A percentile compares a stretch with the other conserved stretches of the same genome.
These are phyloP conservation scores for Phanerodontia chrysosporium DNA, from an alignment of 768 basidiomycete genomes.

Conservation along the genomic window DNA sequence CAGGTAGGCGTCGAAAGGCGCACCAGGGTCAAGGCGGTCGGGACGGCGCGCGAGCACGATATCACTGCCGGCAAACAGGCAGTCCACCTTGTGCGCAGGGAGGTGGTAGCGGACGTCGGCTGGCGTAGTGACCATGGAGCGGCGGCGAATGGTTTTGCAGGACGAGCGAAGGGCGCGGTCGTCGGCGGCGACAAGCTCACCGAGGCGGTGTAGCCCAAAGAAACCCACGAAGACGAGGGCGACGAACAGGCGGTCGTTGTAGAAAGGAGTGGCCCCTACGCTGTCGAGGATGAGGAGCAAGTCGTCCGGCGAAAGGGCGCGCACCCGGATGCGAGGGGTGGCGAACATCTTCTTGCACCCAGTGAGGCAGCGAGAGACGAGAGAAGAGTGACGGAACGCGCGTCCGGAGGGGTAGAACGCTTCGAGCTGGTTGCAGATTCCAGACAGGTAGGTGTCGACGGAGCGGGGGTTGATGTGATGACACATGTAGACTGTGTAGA, in stretches of 20 bases:
- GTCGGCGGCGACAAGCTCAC: constrained; percentile 26
- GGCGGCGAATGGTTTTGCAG: constrained; percentile 18
- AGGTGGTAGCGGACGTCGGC: constrained; percentile 21
- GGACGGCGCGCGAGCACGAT: neutral
- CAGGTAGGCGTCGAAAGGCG: constrained; percentile 22
- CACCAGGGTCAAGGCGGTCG: constrained; percentile 1
- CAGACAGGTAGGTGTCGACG: neutral
- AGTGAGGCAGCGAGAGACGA: neutral
- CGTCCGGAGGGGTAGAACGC: neutral
- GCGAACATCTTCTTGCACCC: neutral
- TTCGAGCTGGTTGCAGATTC: neutral
- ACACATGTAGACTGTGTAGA: neutral
- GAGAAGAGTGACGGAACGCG: neutral
- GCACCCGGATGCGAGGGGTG: neutral
- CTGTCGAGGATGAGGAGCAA: neutral
- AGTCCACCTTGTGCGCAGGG: constrained; percentile 36
- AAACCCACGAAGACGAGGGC: constrained; percentile 20
- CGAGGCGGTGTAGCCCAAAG: constrained; percentile 23
- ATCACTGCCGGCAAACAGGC: constrained; percentile 15
- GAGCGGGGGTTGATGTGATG: neutral
- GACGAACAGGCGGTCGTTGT: constrained; percentile 24
- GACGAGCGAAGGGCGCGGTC: neutral
- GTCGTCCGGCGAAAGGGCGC: constrained; percentile 15
- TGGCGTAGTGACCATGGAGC: neutral
- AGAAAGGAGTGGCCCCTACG: constrained; percentile 4